phyloP scores from a whole-genome alignment of 345 rosid genomes.

The Syzygium oleosum region DNA sequence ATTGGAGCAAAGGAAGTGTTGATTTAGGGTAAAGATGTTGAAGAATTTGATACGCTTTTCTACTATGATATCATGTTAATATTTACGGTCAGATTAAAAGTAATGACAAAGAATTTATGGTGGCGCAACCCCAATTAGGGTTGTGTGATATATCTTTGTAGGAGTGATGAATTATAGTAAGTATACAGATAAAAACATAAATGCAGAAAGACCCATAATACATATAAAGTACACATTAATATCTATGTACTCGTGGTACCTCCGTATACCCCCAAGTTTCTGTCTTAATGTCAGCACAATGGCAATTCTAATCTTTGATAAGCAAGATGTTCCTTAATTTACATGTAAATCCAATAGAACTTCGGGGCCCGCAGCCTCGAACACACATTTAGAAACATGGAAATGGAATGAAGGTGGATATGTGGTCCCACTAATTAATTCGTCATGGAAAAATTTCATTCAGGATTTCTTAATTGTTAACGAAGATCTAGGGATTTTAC shows the following conservation, averaged over 20 bases:
- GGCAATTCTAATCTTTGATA: not conserved
- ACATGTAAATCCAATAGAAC: not conserved
- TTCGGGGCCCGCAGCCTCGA: not conserved
- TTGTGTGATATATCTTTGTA: not conserved
- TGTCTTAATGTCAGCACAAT: not conserved
- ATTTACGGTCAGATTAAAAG: not conserved
- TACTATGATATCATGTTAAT: too few species aligned
- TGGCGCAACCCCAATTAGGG: not conserved
- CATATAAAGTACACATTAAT: not conserved
- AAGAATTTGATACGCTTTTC: too few species aligned
- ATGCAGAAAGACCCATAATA: not conserved
- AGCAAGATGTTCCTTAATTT: not conserved
- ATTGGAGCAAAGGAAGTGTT: too few species aligned
- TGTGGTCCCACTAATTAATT: not conserved
- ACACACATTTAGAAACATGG: not conserved
- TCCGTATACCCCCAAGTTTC: not conserved
- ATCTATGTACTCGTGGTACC: not conserved
- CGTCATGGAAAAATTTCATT: not conserved
- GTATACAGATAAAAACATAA: not conserved
- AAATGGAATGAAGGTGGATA: not conserved
- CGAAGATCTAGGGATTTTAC: not conserved
- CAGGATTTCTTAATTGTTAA: not conserved
- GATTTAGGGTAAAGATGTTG: too few species aligned
- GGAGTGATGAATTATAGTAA: not conserved
- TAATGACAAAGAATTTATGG: not conserved